phyloP scores from a whole-genome alignment of 2,329 filamentous ascomycete genomes.

The Nemania sp. region DNA sequence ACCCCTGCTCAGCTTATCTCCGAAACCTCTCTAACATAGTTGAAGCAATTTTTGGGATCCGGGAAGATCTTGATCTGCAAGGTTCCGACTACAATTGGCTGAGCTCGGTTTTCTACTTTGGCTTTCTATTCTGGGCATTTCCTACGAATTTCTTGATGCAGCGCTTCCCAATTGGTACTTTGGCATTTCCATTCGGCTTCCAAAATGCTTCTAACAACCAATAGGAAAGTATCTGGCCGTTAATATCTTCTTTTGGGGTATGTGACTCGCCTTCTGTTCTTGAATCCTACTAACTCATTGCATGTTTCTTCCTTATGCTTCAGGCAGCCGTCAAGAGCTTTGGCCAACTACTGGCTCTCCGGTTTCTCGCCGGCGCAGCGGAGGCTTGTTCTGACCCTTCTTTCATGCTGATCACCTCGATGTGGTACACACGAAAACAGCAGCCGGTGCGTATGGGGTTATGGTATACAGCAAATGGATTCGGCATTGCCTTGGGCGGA shows the following conservation, averaged over 20 bases:
- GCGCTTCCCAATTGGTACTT: conserved; percentile 53
- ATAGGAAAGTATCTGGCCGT: conserved; percentile 55
- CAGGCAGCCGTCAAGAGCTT: conserved; percentile 57
- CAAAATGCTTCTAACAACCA: conserved; percentile 31
- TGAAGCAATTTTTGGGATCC: conserved; percentile 59
- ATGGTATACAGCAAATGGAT: conserved; percentile 58
- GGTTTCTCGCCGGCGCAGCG: conserved; percentile 56
- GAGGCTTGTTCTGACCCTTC: conserved; percentile 59
- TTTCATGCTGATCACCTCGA: conserved; percentile 61
- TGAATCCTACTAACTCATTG: neutral
- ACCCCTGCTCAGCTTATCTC: neutral
- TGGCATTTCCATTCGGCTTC: too few relatives aligned
- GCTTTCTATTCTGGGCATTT: conserved; percentile 56
- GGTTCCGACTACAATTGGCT: conserved; percentile 59
- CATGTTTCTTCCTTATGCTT: conserved; percentile 52
- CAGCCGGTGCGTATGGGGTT: conserved; percentile 59
- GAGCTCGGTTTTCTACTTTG: conserved; percentile 59
- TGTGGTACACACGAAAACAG: conserved; percentile 61
- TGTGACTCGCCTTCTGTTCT: neutral
- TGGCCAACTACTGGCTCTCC: conserved; percentile 51
- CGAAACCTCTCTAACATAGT: neutral
- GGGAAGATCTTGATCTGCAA: conserved; percentile 56
- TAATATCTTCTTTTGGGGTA: conserved; percentile 47
- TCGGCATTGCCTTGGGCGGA: conserved; percentile 59
- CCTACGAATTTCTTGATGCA: conserved; percentile 59